Percentiles rank a stretch among this genome's conserved stretches.
Evolutionary conservation across 164 flowering plant genomes (phyloP).

Genomic region (Saururus chinensis): DNA sequence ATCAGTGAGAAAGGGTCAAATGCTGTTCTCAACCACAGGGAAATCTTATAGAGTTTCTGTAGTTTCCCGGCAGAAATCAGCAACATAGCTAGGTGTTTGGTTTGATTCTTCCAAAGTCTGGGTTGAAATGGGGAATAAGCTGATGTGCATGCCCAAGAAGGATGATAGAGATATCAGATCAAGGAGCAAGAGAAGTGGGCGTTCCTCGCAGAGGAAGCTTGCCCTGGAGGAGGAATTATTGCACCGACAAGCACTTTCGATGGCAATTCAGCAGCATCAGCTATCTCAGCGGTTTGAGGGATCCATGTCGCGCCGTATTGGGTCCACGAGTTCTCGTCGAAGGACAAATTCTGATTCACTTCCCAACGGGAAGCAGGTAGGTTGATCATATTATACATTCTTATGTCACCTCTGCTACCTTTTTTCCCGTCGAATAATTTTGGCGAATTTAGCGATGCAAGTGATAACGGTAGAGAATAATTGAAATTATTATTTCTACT

Average conservation of each 20-base stretch:
- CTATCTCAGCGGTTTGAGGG: slow-evolving; percentile 65
- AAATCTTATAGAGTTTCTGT: no score
- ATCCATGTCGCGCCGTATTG: slow-evolving; percentile 63
- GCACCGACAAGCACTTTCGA: slow-evolving; percentile 54
- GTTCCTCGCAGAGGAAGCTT: slow-evolving; percentile 45
- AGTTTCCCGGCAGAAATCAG: no score
- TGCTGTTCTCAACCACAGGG: no score
- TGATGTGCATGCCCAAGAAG: slow-evolving; percentile 55
- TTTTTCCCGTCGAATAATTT: no score
- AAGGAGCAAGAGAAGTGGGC: slow-evolving; percentile 35
- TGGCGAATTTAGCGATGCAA: no score
- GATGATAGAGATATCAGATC: slow-evolving; percentile 37
- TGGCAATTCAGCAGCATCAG: slow-evolving; percentile 72
- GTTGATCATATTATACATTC: neutral
- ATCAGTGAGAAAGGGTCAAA: no score
- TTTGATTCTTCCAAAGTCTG: neutral
- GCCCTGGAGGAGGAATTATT: slow-evolving; percentile 45
- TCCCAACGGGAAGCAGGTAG: slow-evolving; percentile 46
- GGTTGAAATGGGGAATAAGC: slow-evolving; percentile 47
- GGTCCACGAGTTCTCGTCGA: slow-evolving; percentile 52
- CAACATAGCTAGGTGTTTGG: no score
- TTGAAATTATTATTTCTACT: no score
- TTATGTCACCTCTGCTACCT: no score
- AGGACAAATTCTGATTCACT: slow-evolving; percentile 31
- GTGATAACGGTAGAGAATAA: no score